A percentile compares a stretch with the other conserved stretches of the same genome.
phyloP scores from a whole-genome alignment of 2,329 filamentous ascomycete species.

The Aspergillus oerlinghausenensis region DNA sequence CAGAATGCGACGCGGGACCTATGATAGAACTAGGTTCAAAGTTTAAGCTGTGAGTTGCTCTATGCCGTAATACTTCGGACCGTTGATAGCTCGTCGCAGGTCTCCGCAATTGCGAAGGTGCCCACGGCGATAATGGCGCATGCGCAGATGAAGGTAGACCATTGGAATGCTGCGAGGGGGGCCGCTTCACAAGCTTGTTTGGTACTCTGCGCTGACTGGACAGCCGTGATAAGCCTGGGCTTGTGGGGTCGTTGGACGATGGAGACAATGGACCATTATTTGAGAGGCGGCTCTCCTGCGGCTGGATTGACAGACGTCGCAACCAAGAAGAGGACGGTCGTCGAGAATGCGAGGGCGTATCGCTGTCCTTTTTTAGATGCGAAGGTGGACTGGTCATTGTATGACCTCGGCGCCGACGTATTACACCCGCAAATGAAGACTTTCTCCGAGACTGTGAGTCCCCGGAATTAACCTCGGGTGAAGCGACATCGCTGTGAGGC shows the following conservation, averaged over 20 bases:
- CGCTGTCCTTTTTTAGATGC: slow-evolving; percentile 23
- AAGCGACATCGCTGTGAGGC: slow-evolving; percentile 12
- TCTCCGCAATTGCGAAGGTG: slow-evolving; percentile 50
- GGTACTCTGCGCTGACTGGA: slow-evolving; percentile 34
- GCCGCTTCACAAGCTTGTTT: slow-evolving; percentile 62
- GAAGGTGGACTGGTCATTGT: slow-evolving; percentile 31
- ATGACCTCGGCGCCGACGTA: slow-evolving; percentile 33
- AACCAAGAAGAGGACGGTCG: slow-evolving; percentile 51
- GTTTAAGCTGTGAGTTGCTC: slow-evolving; percentile 29
- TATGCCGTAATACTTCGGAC: slow-evolving; percentile 49
- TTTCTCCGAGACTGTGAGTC: slow-evolving; percentile 18
- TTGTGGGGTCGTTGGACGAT: slow-evolving; percentile 51
- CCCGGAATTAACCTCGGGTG: slow-evolving; percentile 9
- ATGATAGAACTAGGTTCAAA: slow-evolving; percentile 23
- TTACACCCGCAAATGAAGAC: slow-evolving; percentile 25
- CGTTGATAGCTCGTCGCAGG: slow-evolving; percentile 62
- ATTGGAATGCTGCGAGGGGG: slow-evolving; percentile 50
- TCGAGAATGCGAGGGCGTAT: slow-evolving; percentile 22
- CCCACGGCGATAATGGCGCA: slow-evolving; percentile 33
- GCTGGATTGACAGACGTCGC: slow-evolving; percentile 51
- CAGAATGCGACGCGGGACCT: slow-evolving; percentile 1
- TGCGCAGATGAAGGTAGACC: slow-evolving; percentile 32
- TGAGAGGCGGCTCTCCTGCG: slow-evolving; percentile 42
- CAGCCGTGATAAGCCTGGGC: slow-evolving; percentile 42
- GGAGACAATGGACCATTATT: slow-evolving; percentile 50